Conservation (phyloP, 2,329 filamentous ascomycete species). For the Fusarium pseudonygamai region DNA sequence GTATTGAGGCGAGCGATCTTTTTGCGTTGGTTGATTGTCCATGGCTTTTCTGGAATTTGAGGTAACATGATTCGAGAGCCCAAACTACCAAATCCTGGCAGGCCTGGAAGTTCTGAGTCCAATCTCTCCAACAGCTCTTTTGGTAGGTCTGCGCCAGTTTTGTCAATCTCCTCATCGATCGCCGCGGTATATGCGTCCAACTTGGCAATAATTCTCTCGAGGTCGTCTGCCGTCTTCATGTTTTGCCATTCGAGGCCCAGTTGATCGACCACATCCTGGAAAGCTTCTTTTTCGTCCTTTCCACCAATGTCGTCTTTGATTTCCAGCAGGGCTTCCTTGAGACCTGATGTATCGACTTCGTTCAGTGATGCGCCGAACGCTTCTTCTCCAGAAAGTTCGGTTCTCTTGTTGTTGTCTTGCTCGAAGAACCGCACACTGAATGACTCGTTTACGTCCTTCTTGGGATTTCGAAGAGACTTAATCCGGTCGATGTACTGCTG, state of each 20-base stretch:
- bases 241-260: constrained; percentile 46
- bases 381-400: constrained; percentile 51
- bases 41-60: constrained; percentile 50
- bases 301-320: constrained; percentile 52
- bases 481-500: constrained; percentile 44
- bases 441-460: constrained; percentile 23
- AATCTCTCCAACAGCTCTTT: constrained; percentile 48
- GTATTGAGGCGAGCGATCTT: constrained; percentile 52
- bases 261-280: constrained; percentile 49
- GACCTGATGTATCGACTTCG: constrained; percentile 48
- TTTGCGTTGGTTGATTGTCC: constrained; percentile 51
- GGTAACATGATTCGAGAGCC: constrained; percentile 41
- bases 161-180: constrained; percentile 50
- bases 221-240: constrained; percentile 46
- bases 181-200: constrained; percentile 49
- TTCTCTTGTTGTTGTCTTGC: constrained; percentile 51
- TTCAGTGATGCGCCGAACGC: constrained; percentile 53
- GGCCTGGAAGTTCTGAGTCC: constrained; percentile 41
- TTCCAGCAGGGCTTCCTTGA: constrained; percentile 50
- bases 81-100: constrained; percentile 40
- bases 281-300: constrained; percentile 47
- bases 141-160: constrained; percentile 45
- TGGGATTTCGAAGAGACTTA: constrained; percentile 36
- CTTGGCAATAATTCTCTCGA: constrained; percentile 48
- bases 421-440: constrained; percentile 60